A percentile compares a stretch with the other conserved stretches of the same genome.
Conservation (phyloP, 2,329 filamentous ascomycete genomes). For the Epichloe amarillans region DNA sequence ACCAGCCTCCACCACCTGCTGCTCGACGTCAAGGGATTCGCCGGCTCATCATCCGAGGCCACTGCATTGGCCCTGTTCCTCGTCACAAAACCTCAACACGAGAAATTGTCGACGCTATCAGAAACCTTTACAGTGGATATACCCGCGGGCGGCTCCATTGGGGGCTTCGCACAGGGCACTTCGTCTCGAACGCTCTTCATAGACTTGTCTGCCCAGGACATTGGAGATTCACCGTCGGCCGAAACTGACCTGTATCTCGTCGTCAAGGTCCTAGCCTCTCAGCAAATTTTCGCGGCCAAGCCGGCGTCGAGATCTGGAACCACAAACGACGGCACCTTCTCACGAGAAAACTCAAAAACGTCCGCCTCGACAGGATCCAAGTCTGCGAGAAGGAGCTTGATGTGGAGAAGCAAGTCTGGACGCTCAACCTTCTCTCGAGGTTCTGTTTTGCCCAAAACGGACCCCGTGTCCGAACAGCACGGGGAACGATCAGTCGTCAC, state of each 20-base stretch:
- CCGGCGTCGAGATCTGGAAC: conserved; percentile 39
- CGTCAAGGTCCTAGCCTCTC: conserved; percentile 57
- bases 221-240: conserved; percentile 45
- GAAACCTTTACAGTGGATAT: conserved; percentile 75
- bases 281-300: conserved; percentile 32
- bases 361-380: conserved; percentile 37
- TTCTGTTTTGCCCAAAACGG: conserved; percentile 34
- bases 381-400: conserved; percentile 47
- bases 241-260: conserved; percentile 71
- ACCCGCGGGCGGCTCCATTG: conserved; percentile 58
- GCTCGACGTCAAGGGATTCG: conserved; percentile 72
- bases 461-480: conserved; percentile 40
- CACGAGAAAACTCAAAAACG: conserved; percentile 34
- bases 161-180: conserved; percentile 47
- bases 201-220: conserved; percentile 67
- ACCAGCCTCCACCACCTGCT: conserved; percentile 68
- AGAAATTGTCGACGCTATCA: conserved; percentile 54
- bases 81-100: conserved; percentile 54
- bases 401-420: conserved; percentile 53
- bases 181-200: conserved; percentile 78
- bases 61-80: conserved; percentile 68
- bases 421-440: conserved; percentile 41
- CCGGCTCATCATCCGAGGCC: conserved; percentile 60
- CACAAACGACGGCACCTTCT: conserved; percentile 25
- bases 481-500: conserved; percentile 28